These are phyloP conservation scores for Sodiomyces alkalinus DNA, from an alignment of 2,329 filamentous ascomycete species.

Conservation along the genomic window DNA sequence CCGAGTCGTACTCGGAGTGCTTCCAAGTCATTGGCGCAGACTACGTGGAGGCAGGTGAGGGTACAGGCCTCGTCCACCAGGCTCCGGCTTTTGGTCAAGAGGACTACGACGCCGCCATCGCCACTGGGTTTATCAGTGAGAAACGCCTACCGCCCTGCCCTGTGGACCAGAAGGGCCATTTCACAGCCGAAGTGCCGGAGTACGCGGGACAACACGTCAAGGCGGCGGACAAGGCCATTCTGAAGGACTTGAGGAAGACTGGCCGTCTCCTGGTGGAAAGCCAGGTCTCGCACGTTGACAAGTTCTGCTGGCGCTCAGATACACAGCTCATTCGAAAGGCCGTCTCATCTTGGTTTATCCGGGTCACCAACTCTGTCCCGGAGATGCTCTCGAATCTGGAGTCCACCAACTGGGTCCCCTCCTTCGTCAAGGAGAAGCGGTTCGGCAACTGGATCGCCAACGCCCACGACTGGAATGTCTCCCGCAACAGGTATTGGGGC, in stretches of 20 bases:
- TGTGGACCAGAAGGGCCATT: slow-evolving; percentile 71
- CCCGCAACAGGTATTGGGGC: slow-evolving; percentile 88
- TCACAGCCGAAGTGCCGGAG: slow-evolving; percentile 61
- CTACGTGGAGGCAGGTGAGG: slow-evolving; percentile 80
- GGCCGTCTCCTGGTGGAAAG: slow-evolving; percentile 72
- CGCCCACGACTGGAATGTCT: slow-evolving; percentile 91
- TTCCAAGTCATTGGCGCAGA: slow-evolving; percentile 72
- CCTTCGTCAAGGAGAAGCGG: slow-evolving; percentile 77
- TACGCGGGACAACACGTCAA: slow-evolving; percentile 85
- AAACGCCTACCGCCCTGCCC: slow-evolving; percentile 74
- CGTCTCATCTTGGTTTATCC: slow-evolving; percentile 90
- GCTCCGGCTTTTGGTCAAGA: slow-evolving; percentile 90
- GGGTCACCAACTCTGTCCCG: slow-evolving; percentile 68
- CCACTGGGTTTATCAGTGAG: slow-evolving; percentile 62
- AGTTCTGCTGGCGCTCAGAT: slow-evolving; percentile 89
- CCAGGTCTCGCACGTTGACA: slow-evolving; percentile 81
- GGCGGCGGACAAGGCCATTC: slow-evolving; percentile 81
- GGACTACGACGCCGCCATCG: slow-evolving; percentile 74
- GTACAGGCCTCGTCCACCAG: slow-evolving; percentile 90
- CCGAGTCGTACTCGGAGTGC: slow-evolving; percentile 76
- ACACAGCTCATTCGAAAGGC: slow-evolving; percentile 87
- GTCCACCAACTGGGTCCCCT: slow-evolving; percentile 80
- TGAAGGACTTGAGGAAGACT: slow-evolving; percentile 68
- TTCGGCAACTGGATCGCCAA: slow-evolving; percentile 87
- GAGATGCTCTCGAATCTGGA: slow-evolving; percentile 86